These are phyloP conservation scores for Populus euphratica DNA, from an alignment of 345 rosid genomes.

Conservation along the genomic window DNA sequence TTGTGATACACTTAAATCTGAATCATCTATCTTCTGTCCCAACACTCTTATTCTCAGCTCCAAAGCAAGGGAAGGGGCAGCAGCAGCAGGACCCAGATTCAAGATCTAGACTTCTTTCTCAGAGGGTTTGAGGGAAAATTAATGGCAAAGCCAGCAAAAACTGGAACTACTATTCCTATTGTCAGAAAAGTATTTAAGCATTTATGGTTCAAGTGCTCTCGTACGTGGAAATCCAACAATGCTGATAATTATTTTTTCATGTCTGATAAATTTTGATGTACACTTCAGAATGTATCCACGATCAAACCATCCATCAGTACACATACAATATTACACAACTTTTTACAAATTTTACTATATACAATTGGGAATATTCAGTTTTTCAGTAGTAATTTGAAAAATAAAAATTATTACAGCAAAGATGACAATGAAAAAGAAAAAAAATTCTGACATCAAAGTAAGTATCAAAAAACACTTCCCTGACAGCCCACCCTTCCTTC, in stretches of 20 bases:
- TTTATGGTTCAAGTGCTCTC: not conserved
- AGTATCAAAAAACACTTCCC: constrained; percentile 3
- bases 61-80: not conserved
- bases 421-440: not conserved
- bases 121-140: not conserved
- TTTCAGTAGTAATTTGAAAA: constrained; percentile 5
- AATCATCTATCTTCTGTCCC: not conserved
- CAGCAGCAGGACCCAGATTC: not conserved
- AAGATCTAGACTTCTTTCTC: not conserved
- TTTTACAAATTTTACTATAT: not conserved
- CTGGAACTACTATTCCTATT: not conserved
- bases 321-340: not conserved
- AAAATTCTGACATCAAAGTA: constrained; percentile 15
- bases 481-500: not conserved
- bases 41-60: not conserved
- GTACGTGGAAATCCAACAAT: too few relatives aligned
- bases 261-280: not conserved
- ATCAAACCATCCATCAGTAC: not conserved
- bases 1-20: not conserved
- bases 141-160: not conserved
- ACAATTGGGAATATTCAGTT: not conserved
- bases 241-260: not conserved
- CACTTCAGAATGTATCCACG: not conserved
- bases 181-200: not conserved
- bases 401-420: constrained; percentile 10